Percentiles rank a stretch among this genome's conserved stretches.
phyloP scores from a whole-genome alignment of 2,329 filamentous ascomycete species.

The Cladosporium phlei region DNA sequence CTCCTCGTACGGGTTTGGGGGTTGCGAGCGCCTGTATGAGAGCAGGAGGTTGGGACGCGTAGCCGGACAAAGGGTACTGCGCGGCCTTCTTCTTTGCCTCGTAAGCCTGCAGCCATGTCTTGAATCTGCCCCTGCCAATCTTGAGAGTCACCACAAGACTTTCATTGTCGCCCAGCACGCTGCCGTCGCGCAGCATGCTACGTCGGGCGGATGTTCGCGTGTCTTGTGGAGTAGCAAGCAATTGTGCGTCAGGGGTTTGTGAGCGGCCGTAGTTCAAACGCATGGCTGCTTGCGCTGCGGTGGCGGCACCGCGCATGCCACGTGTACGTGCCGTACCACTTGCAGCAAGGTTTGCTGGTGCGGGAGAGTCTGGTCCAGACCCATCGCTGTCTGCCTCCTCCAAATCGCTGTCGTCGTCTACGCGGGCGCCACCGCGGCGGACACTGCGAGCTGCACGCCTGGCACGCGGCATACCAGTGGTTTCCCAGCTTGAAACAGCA shows the following conservation, averaged over 20 bases:
- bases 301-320: conserved; percentile 83
- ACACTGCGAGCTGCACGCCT: conserved; percentile 39
- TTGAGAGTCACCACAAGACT: conserved; percentile 67
- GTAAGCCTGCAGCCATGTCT: conserved; percentile 52
- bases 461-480: conserved; percentile 77
- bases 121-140: conserved; percentile 67
- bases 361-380: conserved; percentile 69
- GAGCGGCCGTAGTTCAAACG: conserved; percentile 68
- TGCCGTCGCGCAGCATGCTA: conserved; percentile 68
- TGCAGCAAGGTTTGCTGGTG: conserved; percentile 23
- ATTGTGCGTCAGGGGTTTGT: conserved; percentile 74
- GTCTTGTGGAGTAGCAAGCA: conserved; percentile 63
- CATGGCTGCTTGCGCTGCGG: conserved; percentile 82
- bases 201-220: conserved; percentile 61
- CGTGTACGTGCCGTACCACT: conserved; percentile 81
- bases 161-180: conserved; percentile 66
- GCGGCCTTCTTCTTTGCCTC: conserved; percentile 31
- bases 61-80: conserved; percentile 31
- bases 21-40: not conserved
- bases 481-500: conserved; percentile 71
- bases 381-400: conserved; percentile 92
- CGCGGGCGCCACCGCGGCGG: conserved; percentile 55
- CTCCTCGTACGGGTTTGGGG: conserved; percentile 4
- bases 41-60: conserved; percentile 28
- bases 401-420: conserved; percentile 64